phyloP scores from a whole-genome alignment of 192 early-diverging fungal species.

The Pilaira anomala region DNA sequence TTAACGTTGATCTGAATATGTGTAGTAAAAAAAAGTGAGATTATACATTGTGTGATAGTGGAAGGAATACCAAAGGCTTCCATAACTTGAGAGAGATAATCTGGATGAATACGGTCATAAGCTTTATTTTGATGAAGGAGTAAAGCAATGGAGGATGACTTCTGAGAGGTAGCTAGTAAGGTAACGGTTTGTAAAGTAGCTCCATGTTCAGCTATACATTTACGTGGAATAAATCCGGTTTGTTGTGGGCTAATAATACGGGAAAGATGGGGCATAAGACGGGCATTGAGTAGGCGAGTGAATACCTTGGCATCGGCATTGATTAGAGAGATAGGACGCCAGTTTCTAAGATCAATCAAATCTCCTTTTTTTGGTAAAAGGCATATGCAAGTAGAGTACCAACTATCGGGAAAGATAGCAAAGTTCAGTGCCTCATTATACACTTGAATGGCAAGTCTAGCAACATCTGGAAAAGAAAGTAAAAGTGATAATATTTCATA shows the following conservation, averaged over 20 bases:
- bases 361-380: constrained; percentile 32
- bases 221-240: constrained; percentile 20
- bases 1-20: constrained; percentile 24
- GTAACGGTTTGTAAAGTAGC: not conserved
- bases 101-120: constrained; percentile 26
- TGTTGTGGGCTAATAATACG: constrained; percentile 16
- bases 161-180: not conserved
- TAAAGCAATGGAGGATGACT: not conserved
- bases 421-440: not conserved
- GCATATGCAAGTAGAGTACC: constrained; percentile 18
- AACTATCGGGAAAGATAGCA: not conserved
- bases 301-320: constrained; percentile 29
- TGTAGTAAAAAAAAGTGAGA: constrained; percentile 9
- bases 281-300: not conserved
- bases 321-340: constrained; percentile 17
- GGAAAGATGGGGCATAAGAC: not conserved
- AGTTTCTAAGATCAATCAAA: constrained; percentile 13
- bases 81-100: constrained; percentile 11
- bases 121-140: constrained; percentile 32
- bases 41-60: not conserved
- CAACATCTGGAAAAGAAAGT: not conserved
- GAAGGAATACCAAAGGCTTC: constrained; percentile 5
- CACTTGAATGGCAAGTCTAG: not conserved
- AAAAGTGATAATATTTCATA: not conserved
- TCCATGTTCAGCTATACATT: constrained; percentile 20